Evolutionary conservation across 371 early-diverging fungal species (phyloP).

Genomic region (Homolaphlyctis polyrhiza): DNA sequence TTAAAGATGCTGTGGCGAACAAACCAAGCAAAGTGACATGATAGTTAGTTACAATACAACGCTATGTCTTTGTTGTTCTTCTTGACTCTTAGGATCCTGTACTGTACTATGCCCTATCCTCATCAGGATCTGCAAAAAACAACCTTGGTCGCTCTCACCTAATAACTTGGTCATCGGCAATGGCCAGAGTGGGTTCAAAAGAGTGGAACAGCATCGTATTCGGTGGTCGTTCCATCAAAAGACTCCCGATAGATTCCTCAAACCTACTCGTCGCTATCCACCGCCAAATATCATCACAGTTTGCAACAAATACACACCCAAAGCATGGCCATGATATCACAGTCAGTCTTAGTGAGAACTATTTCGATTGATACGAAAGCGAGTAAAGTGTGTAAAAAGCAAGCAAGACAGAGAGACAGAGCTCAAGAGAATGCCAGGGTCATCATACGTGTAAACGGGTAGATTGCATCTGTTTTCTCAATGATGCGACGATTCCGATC

Average conservation of each 20-base stretch:
- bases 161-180: constrained; percentile 59
- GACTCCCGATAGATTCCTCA: constrained; percentile 8
- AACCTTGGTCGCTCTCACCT: constrained; percentile 31
- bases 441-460: constrained; percentile 1
- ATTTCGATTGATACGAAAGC: neutral
- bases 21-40: neutral
- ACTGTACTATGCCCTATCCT: too few species aligned
- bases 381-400: neutral
- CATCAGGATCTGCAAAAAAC: too few species aligned
- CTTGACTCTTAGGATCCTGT: too few species aligned
- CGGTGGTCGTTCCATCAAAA: neutral
- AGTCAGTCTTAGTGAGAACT: too few species aligned
- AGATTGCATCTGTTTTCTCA: constrained; percentile 37
- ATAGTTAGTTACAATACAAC: neutral
- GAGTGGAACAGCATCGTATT: constrained; percentile 53
- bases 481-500: constrained; percentile 65
- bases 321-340: too few species aligned
- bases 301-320: too few species aligned
- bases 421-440: neutral
- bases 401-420: too few species aligned
- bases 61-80: neutral
- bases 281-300: too few species aligned
- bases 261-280: constrained; percentile 13
- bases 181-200: constrained; percentile 71
- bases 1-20: constrained; percentile 52